phyloP scores from a whole-genome alignment of 371 early-diverging fungal species.

The Paraphysoderma sedebokerense region DNA sequence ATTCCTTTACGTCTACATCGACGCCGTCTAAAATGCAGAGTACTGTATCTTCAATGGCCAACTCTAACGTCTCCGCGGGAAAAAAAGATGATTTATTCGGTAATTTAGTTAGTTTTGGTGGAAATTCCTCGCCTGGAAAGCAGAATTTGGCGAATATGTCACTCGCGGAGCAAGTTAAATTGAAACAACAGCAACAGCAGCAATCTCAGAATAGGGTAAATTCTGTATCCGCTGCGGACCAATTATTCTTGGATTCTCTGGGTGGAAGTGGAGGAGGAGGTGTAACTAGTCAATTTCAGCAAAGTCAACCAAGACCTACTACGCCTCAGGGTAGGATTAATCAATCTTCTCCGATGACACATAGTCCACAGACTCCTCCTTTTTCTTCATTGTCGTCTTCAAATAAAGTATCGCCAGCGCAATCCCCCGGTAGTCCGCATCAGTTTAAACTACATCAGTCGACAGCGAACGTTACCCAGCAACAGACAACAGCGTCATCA shows the following conservation, averaged over 20 bases:
- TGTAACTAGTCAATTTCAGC: no score
- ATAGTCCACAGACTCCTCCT: not conserved
- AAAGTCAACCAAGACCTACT: no score
- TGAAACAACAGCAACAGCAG: constrained; percentile 1
- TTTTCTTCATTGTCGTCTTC: not conserved
- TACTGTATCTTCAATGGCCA: not conserved
- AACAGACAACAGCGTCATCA: no score
- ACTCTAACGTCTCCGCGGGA: not conserved
- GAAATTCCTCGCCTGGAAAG: not conserved
- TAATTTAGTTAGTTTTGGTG: not conserved
- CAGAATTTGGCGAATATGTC: not conserved
- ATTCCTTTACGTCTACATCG: constrained; percentile 21
- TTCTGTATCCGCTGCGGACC: not conserved
- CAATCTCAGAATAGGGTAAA: not conserved
- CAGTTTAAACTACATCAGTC: no score
- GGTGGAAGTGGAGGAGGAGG: not conserved
- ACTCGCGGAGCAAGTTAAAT: not conserved
- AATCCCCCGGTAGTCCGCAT: no score
- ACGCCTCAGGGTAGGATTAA: not conserved
- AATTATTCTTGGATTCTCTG: not conserved
- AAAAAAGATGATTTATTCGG: not conserved
- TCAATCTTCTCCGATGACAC: not conserved
- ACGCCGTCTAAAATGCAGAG: constrained; percentile 3
- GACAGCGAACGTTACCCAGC: no score
- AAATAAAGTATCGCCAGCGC: no score